Evolutionary conservation across 2,329 filamentous ascomycete species (phyloP).

Genomic region (Penicillium sp.): DNA sequence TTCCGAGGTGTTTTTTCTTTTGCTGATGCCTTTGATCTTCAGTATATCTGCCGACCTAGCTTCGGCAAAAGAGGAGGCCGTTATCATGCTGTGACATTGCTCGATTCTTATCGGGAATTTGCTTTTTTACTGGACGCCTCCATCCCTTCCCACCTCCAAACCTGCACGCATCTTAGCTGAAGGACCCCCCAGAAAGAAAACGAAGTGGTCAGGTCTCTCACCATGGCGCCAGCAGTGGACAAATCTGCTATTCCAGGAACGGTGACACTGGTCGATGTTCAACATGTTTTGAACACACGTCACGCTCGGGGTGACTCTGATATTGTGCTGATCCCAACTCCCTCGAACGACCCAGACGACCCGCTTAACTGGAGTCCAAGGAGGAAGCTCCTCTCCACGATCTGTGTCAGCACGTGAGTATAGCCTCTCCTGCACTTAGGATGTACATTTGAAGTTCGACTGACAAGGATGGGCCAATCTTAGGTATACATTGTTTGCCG

Average conservation of each 20-base stretch:
- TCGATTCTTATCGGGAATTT: neutral
- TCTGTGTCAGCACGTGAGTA: constrained; percentile 47
- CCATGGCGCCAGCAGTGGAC: constrained; percentile 34
- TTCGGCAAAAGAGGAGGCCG: neutral
- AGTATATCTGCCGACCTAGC: constrained; percentile 5
- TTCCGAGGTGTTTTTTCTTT: constrained; percentile 4
- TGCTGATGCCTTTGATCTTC: neutral
- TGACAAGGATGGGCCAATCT: neutral
- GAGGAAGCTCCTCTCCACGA: constrained; percentile 49
- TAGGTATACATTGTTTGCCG: constrained; percentile 45
- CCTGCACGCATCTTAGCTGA: no score
- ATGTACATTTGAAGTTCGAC: neutral
- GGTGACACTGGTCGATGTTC: constrained; percentile 48
- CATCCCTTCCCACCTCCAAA: neutral
- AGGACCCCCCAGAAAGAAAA: no score
- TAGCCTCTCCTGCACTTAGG: neutral
- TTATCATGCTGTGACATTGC: constrained; percentile 8
- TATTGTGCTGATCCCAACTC: constrained; percentile 49
- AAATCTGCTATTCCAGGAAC: constrained; percentile 46
- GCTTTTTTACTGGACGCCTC: constrained; percentile 1
- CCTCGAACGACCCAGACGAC: constrained; percentile 52
- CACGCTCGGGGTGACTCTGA: constrained; percentile 37
- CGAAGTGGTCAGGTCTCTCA: no score
- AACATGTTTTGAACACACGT: constrained; percentile 38
- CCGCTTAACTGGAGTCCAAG: constrained; percentile 51